phyloP scores from a whole-genome alignment of 1,284 basidiomycete species.

The Retiboletus flavoniger region DNA sequence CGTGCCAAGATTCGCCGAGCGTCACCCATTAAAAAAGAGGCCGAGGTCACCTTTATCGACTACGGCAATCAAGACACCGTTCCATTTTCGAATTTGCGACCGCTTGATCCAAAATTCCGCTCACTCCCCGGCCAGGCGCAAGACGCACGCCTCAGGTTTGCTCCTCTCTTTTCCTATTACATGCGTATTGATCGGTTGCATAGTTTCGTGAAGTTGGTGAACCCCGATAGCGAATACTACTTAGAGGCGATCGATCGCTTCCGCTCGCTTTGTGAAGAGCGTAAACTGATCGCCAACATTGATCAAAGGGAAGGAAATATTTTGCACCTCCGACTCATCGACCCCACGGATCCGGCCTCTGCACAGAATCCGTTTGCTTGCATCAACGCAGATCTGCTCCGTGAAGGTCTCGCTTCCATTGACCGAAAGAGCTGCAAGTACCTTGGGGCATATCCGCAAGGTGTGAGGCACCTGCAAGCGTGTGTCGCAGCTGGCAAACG shows the following conservation, averaged over 20 bases:
- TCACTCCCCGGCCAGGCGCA: conserved; percentile 82
- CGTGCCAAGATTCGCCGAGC: conserved; percentile 83
- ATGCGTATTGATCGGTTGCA: conserved; percentile 7
- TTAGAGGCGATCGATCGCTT: conserved; percentile 84
- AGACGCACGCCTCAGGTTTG: conserved; percentile 74
- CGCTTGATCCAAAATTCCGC: conserved; percentile 84
- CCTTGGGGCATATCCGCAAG: conserved; percentile 65
- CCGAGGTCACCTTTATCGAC: conserved; percentile 84
- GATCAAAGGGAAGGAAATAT: conserved; percentile 79
- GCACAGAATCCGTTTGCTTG: conserved; percentile 71
- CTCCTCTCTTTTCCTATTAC: not conserved
- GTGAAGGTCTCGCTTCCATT: conserved; percentile 75
- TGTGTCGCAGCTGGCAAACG: conserved; percentile 68
- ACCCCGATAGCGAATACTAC: conserved; percentile 80
- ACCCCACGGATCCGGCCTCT: conserved; percentile 70
- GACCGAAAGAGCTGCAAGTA: conserved; percentile 81
- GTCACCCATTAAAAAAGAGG: conserved; percentile 83
- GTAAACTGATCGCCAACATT: conserved; percentile 87
- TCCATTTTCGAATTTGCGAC: conserved; percentile 72
- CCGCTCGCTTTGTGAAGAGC: conserved; percentile 79
- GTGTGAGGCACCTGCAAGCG: conserved; percentile 65
- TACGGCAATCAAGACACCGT: conserved; percentile 89
- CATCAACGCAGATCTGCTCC: conserved; percentile 80
- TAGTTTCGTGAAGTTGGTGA: conserved; percentile 84
- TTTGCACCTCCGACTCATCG: conserved; percentile 85